Conservation (phyloP, 2,329 filamentous ascomycete species). For the Clarireedia homoeocarpa region DNA sequence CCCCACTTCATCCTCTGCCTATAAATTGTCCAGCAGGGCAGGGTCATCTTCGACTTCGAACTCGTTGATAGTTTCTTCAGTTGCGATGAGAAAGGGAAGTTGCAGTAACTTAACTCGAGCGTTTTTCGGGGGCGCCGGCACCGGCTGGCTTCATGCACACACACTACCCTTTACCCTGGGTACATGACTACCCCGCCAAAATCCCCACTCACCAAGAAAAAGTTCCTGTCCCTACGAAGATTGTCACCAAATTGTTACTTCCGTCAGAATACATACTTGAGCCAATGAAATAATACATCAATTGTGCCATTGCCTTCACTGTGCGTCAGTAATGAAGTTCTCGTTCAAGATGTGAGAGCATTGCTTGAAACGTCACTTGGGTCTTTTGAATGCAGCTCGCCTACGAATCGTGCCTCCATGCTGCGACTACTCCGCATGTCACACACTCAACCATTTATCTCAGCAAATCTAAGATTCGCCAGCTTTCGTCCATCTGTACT, state of each 20-base stretch:
- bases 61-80: slow-evolving; percentile 9
- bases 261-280: background rate
- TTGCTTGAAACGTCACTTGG: too few relatives aligned
- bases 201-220: background rate
- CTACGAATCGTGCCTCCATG: too few relatives aligned
- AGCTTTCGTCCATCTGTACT: background rate
- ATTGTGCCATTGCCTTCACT: background rate
- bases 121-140: background rate
- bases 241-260: background rate
- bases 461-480: background rate
- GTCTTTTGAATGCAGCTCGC: background rate
- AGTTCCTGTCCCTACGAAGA: background rate
- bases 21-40: slow-evolving; percentile 1
- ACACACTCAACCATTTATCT: background rate
- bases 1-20: background rate
- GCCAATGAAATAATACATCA: background rate
- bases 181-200: background rate
- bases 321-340: too few relatives aligned
- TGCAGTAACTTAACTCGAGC: background rate
- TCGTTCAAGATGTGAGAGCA: too few relatives aligned
- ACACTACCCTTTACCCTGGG: background rate
- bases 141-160: background rate
- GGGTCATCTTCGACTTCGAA: background rate
- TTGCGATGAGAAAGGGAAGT: background rate
- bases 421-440: background rate